phyloP scores from a whole-genome alignment of 2,329 filamentous ascomycete genomes.

The Ascomycota sp. region DNA sequence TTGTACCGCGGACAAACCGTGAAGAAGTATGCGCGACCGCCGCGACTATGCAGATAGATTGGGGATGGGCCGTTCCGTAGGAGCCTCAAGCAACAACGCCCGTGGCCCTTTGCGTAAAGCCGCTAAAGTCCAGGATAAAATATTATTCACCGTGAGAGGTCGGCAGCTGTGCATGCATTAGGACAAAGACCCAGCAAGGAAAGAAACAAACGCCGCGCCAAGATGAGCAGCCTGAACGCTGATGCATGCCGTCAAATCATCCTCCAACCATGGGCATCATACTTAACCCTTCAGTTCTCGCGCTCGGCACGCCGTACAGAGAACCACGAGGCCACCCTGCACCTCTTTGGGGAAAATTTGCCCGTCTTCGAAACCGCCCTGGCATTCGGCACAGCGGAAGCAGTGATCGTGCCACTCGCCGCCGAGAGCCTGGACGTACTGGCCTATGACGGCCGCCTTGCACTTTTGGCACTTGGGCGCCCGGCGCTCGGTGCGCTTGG shows the following conservation, averaged over 20 bases:
- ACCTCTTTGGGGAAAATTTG: conserved; percentile 39
- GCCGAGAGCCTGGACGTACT: conserved; percentile 73
- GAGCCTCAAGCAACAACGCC: no score
- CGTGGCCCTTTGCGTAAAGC: no score
- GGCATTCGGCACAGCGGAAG: conserved; percentile 54
- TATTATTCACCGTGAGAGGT: no score
- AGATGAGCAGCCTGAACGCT: background rate
- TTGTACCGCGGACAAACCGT: no score
- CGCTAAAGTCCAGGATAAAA: no score
- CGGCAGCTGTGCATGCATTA: no score
- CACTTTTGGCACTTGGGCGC: conserved; percentile 77
- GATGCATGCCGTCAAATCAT: background rate
- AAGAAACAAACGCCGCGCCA: background rate
- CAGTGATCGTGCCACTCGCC: conserved; percentile 86
- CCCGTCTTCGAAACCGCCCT: conserved; percentile 38
- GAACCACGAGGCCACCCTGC: conserved; percentile 24
- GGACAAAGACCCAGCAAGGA: background rate
- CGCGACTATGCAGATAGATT: no score
- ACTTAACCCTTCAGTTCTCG: conserved; percentile 32
- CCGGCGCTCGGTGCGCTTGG: conserved; percentile 68
- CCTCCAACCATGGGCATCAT: background rate
- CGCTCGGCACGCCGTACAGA: conserved; percentile 39
- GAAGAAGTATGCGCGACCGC: no score
- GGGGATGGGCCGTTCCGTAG: no score
- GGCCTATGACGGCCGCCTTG: conserved; percentile 61